Percentiles rank a stretch among this genome's conserved stretches.
phyloP scores from a whole-genome alignment of 108 stramenopile species.

The Nitzschia inconspicua region DNA sequence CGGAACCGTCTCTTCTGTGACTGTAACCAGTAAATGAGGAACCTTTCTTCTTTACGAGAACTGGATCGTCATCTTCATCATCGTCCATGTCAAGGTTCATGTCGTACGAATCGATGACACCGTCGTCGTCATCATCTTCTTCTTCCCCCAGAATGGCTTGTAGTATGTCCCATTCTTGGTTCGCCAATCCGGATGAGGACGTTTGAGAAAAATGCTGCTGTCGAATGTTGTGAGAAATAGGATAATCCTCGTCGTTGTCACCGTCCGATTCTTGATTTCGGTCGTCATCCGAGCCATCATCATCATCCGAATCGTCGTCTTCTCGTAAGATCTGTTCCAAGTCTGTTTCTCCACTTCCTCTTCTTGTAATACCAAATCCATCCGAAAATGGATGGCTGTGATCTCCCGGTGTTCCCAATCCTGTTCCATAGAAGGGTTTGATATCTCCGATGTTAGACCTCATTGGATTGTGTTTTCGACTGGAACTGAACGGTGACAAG shows the following conservation, averaged over 20 bases:
- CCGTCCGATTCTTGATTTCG: neutral
- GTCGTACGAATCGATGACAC: conserved; percentile 19
- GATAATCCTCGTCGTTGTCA: neutral
- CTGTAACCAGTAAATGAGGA: neutral
- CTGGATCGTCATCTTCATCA: conserved; percentile 19
- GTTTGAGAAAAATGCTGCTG: neutral
- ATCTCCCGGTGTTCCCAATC: no score
- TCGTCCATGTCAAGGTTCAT: conserved; percentile 14
- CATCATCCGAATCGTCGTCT: conserved; percentile 55
- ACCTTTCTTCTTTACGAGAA: no score
- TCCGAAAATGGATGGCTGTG: no score
- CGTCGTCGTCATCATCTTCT: conserved; percentile 53
- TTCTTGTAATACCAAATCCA: no score
- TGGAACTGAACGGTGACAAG: neutral
- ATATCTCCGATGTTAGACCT: neutral
- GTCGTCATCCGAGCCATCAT: conserved; percentile 9
- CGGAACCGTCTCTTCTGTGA: neutral
- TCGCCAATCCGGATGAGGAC: neutral
- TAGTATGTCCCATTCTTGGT: conserved; percentile 57
- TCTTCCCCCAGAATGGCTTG: conserved; percentile 67
- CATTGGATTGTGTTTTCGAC: neutral
- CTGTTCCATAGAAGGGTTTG: neutral
- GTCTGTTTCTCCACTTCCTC: conserved; percentile 46
- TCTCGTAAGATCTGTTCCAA: conserved; percentile 76
- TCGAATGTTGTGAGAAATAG: neutral